A percentile compares a stretch with the other conserved stretches of the same genome.
Conservation (phyloP, 2,329 filamentous ascomycete genomes). For the Colletotrichum sp. region DNA sequence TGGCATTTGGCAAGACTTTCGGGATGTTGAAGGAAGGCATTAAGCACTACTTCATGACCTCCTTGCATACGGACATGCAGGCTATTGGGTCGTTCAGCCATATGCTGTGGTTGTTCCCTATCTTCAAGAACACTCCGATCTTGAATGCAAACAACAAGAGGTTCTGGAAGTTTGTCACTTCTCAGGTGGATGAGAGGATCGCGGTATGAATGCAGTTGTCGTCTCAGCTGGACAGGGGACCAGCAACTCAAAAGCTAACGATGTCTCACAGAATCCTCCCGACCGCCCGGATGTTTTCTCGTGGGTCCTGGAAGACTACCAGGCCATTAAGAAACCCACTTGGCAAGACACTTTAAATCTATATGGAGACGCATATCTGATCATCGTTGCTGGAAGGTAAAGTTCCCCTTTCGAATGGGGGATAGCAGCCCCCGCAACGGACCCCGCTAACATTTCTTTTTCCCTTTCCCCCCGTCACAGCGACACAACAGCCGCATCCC, state of each 20-base stretch:
- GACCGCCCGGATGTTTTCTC: conserved; percentile 34
- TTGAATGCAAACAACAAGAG: conserved; percentile 23
- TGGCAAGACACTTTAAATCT: conserved; percentile 28
- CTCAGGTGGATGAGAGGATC: conserved; percentile 16
- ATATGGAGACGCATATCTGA: conserved; percentile 31
- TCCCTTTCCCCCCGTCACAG: neutral
- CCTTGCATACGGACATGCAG: conserved; percentile 26
- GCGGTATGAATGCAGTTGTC: neutral
- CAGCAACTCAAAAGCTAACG: neutral
- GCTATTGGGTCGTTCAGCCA: conserved; percentile 27
- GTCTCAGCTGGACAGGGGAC: neutral
- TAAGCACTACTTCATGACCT: conserved; percentile 30
- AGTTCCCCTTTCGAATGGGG: neutral
- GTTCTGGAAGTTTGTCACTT: conserved; percentile 24
- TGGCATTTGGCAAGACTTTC: conserved; percentile 42
- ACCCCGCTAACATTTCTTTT: neutral
- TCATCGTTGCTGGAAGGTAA: conserved; percentile 36
- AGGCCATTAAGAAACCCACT: conserved; percentile 20
- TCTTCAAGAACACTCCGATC: conserved; percentile 25
- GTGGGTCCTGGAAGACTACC: conserved; percentile 32
- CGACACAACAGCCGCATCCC: conserved; percentile 21
- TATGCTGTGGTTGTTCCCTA: conserved; percentile 24
- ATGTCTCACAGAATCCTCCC: conserved; percentile 15
- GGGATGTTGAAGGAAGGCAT: conserved; percentile 34
- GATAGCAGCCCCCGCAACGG: neutral